Conservation (phyloP, 2,329 filamentous ascomycete genomes). For the Didymella sp. region DNA sequence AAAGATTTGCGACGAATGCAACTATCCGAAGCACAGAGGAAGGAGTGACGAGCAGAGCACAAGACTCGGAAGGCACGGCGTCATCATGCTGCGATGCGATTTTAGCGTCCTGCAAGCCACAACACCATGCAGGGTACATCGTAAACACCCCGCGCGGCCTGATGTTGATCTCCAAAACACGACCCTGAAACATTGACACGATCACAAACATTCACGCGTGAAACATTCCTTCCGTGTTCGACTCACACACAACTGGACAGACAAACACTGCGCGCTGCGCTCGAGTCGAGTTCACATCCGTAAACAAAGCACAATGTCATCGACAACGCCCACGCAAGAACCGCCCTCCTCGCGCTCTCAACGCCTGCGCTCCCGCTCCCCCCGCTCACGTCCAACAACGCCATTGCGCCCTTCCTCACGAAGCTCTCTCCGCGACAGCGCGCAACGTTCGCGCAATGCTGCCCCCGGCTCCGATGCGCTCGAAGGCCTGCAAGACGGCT, state of each 20-base stretch:
- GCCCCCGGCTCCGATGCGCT: slow-evolving; percentile 69
- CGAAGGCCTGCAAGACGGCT: slow-evolving; percentile 83
- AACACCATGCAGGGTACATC: slow-evolving; percentile 1
- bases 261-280: neutral
- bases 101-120: slow-evolving; percentile 9
- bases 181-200: neutral
- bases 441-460: slow-evolving; percentile 49
- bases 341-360: slow-evolving; percentile 29
- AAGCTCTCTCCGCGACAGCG: slow-evolving; percentile 75
- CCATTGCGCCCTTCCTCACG: slow-evolving; percentile 89
- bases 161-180: slow-evolving; percentile 5
- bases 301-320: slow-evolving; percentile 24
- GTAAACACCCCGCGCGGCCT: slow-evolving; percentile 11
- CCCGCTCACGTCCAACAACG: slow-evolving; percentile 80
- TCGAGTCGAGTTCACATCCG: neutral
- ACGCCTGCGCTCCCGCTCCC: slow-evolving; percentile 59
- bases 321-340: slow-evolving; percentile 35
- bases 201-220: neutral
- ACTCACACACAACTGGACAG: neutral
- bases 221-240: neutral
- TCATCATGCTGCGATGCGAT: slow-evolving; percentile 13
- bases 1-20: neutral
- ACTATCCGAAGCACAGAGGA: neutral
- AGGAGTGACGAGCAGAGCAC: slow-evolving; percentile 3
- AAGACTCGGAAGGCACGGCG: slow-evolving; percentile 7